Conservation (phyloP, 2,329 filamentous ascomycete species). For the Gnomoniopsis sp. region DNA sequence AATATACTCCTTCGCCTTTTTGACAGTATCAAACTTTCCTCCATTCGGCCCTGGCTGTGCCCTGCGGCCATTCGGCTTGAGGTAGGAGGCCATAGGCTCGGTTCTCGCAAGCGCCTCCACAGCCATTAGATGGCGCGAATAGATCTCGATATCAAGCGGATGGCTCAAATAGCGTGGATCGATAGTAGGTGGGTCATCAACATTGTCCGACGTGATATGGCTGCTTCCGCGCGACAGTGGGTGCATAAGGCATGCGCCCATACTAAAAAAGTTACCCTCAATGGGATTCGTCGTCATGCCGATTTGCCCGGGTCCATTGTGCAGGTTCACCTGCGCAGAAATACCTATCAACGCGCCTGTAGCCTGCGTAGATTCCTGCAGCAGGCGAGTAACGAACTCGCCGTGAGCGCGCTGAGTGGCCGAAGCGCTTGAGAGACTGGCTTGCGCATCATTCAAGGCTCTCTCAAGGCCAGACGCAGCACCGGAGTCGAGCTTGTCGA, state of each 20-base stretch:
- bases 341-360: slow-evolving; percentile 21
- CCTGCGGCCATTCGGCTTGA: background rate
- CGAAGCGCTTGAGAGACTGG: background rate
- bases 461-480: background rate
- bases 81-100: background rate
- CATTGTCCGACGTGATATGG: slow-evolving; percentile 46
- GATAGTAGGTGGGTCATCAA: slow-evolving; percentile 42
- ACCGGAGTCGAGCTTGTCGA: background rate
- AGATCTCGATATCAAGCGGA: slow-evolving; percentile 50
- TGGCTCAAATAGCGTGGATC: slow-evolving; percentile 53
- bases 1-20: background rate
- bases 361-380: background rate
- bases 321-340: slow-evolving; percentile 16
- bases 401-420: background rate
- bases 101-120: slow-evolving; percentile 24
- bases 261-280: slow-evolving; percentile 47
- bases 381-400: background rate
- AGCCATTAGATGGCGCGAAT: slow-evolving; percentile 38
- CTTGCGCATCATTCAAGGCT: background rate
- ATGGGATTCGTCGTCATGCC: background rate
- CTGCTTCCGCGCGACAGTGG: slow-evolving; percentile 56
- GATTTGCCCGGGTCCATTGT: slow-evolving; percentile 18
- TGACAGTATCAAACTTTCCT: background rate
- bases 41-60: background rate
- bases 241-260: slow-evolving; percentile 55